Evolutionary conservation across 352 stramenopile genomes (phyloP).

Genomic region (Paralagenidium karlingii): DNA sequence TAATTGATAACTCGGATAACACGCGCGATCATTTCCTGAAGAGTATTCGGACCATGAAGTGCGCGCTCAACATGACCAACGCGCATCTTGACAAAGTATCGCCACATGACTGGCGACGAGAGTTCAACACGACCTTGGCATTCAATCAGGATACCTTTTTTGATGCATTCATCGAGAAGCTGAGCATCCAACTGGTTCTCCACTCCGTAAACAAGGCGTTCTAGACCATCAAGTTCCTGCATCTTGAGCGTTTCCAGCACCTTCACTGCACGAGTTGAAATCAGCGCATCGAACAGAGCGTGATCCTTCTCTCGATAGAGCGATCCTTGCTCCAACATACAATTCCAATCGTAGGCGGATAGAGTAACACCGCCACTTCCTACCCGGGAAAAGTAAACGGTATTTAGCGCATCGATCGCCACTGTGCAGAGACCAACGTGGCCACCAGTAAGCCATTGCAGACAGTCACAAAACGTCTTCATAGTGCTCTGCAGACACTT

Average conservation of each 20-base stretch:
- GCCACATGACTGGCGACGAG: slow-evolving; percentile 9
- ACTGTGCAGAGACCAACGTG: slow-evolving; percentile 6
- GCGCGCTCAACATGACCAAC: slow-evolving; percentile 6
- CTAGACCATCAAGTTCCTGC: slow-evolving; percentile 6
- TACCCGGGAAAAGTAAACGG: neutral
- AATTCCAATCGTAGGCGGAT: slow-evolving; percentile 3
- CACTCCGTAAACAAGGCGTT: slow-evolving; percentile 1
- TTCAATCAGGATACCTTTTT: slow-evolving; percentile 7
- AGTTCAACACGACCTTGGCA: slow-evolving; percentile 1
- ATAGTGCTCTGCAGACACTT: slow-evolving; percentile 1
- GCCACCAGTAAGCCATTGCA: slow-evolving; percentile 2
- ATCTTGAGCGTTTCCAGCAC: slow-evolving; percentile 5
- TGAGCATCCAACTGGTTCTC: neutral
- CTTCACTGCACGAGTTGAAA: slow-evolving; percentile 7
- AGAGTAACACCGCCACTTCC: neutral
- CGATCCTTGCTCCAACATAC: slow-evolving; percentile 4
- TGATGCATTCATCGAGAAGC: slow-evolving; percentile 4
- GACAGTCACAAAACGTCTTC: slow-evolving; percentile 2
- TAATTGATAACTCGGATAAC: slow-evolving; percentile 8
- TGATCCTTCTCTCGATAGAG: slow-evolving; percentile 1
- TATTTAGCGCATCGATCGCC: slow-evolving; percentile 3
- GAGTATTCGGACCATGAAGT: slow-evolving; percentile 4
- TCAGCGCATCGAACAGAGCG: slow-evolving; percentile 4
- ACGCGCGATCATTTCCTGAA: slow-evolving; percentile 5
- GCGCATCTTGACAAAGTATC: slow-evolving; percentile 12